Percentiles rank a stretch among this genome's conserved stretches.
Conservation (phyloP, 1,139 yeast genomes). For the Taphrina deformans region DNA sequence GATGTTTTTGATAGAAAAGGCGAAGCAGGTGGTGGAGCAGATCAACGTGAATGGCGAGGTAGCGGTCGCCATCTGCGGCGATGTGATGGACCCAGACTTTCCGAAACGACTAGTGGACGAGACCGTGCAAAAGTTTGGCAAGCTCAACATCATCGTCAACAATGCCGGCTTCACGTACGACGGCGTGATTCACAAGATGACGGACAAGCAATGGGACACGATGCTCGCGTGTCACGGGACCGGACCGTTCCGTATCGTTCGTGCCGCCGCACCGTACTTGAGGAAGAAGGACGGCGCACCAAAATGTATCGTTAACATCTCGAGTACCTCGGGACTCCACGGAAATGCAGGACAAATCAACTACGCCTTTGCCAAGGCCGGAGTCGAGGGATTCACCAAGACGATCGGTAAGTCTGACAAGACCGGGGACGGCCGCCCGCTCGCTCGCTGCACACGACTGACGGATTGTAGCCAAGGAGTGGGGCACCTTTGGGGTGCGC, state of each 20-base stretch:
- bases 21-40: slow-evolving; percentile 72
- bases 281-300: slow-evolving; percentile 32
- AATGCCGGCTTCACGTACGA: slow-evolving; percentile 34
- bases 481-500: slow-evolving; percentile 34
- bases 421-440: too few relatives aligned
- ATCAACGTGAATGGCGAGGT: slow-evolving; percentile 72
- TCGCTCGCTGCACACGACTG: too few relatives aligned
- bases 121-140: slow-evolving; percentile 28
- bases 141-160: slow-evolving; percentile 32
- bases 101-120: slow-evolving; percentile 30
- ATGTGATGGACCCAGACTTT: slow-evolving; percentile 31
- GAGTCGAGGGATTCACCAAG: slow-evolving; percentile 74
- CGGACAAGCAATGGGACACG: slow-evolving; percentile 74
- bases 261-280: slow-evolving; percentile 56
- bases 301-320: slow-evolving; percentile 69
- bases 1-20: slow-evolving; percentile 53
- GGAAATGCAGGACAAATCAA: slow-evolving; percentile 98
- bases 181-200: slow-evolving; percentile 62
- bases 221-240: slow-evolving; percentile 79
- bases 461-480: slow-evolving; percentile 44
- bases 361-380: slow-evolving; percentile 80
- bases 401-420: slow-evolving; percentile 67
- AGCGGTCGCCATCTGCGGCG: slow-evolving; percentile 54
- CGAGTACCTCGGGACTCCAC: slow-evolving; percentile 95
- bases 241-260: slow-evolving; percentile 79